Conservation (phyloP, 2,329 filamentous ascomycete species). For the Arachnopeziza araneosa region DNA sequence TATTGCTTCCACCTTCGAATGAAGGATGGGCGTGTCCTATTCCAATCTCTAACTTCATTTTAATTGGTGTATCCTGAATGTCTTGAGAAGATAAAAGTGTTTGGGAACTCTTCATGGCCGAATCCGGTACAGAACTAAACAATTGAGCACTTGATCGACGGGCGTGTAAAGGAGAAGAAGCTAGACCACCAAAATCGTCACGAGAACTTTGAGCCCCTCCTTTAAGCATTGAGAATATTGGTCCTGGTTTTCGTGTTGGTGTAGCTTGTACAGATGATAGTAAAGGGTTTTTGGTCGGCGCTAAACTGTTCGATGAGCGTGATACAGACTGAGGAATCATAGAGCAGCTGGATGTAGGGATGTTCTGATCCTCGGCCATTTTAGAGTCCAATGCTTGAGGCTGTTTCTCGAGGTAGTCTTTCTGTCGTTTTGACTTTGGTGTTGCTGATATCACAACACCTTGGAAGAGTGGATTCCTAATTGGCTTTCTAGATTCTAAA, state of each 20-base stretch:
- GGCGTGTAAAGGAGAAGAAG: slow-evolving; percentile 23
- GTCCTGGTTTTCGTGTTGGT: slow-evolving; percentile 21
- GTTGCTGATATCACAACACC: slow-evolving; percentile 31
- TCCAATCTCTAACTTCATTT: slow-evolving; percentile 14
- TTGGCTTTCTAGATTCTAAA: slow-evolving; percentile 48
- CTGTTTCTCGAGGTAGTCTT: slow-evolving; percentile 14
- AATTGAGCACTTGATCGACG: slow-evolving; percentile 24
- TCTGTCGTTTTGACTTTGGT: slow-evolving; percentile 27
- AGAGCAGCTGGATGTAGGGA: slow-evolving; percentile 25
- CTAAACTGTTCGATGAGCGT: slow-evolving; percentile 9
- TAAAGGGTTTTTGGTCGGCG: slow-evolving; percentile 13
- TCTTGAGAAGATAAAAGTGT: slow-evolving; percentile 4
- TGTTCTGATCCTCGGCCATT: background rate
- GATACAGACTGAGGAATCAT: slow-evolving; percentile 24
- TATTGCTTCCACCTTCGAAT: slow-evolving; percentile 8
- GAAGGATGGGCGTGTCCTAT: slow-evolving; percentile 18
- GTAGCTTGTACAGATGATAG: slow-evolving; percentile 26
- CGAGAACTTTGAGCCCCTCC: background rate
- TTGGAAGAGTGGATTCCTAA: slow-evolving; percentile 32
- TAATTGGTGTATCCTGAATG: slow-evolving; percentile 26
- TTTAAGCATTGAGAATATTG: slow-evolving; percentile 2
- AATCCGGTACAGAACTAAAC: slow-evolving; percentile 23
- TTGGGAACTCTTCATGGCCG: slow-evolving; percentile 11
- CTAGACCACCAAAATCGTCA: slow-evolving; percentile 8
- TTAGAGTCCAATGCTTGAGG: background rate